These are phyloP conservation scores for Achaetomium macrosporum DNA, from an alignment of 2,329 filamentous ascomycete species.

Conservation along the genomic window DNA sequence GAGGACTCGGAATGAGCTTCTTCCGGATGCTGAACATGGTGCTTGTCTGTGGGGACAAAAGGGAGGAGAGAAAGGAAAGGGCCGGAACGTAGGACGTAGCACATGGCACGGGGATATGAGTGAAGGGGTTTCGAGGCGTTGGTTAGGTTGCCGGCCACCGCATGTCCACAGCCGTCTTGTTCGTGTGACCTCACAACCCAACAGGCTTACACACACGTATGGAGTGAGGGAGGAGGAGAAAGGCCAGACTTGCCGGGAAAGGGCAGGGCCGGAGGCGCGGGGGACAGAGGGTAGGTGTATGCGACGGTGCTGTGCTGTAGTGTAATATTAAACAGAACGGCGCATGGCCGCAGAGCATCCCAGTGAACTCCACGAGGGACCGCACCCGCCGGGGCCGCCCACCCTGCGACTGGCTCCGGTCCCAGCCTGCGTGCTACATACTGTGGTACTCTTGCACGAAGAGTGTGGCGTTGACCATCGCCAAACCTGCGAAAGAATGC, in stretches of 20 bases:
- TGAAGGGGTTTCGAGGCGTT: neutral
- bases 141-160: conserved; percentile 11
- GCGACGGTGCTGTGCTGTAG: neutral
- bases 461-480: conserved; percentile 22
- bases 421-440: conserved; percentile 3
- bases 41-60: conserved; percentile 9
- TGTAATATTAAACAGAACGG: conserved; percentile 19
- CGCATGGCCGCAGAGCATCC: conserved; percentile 17
- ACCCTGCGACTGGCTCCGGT: conserved; percentile 10
- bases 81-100: conserved; percentile 12
- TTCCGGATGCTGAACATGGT: conserved; percentile 41
- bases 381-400: conserved; percentile 10
- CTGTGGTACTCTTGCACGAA: conserved; percentile 3
- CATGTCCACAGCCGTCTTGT: conserved; percentile 4
- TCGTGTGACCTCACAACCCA: conserved; percentile 7
- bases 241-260: conserved; percentile 15
- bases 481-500: conserved; percentile 20
- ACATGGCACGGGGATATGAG: conserved; percentile 25
- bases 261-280: conserved; percentile 8
- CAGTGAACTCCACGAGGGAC: conserved; percentile 14
- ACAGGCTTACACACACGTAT: neutral
- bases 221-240: conserved; percentile 4
- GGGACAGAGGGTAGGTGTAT: neutral
- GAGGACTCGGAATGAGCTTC: conserved; percentile 33
- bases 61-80: conserved; percentile 8